phyloP scores from a whole-genome alignment of 1,139 yeast genomes.

The Diutina catenulata region DNA sequence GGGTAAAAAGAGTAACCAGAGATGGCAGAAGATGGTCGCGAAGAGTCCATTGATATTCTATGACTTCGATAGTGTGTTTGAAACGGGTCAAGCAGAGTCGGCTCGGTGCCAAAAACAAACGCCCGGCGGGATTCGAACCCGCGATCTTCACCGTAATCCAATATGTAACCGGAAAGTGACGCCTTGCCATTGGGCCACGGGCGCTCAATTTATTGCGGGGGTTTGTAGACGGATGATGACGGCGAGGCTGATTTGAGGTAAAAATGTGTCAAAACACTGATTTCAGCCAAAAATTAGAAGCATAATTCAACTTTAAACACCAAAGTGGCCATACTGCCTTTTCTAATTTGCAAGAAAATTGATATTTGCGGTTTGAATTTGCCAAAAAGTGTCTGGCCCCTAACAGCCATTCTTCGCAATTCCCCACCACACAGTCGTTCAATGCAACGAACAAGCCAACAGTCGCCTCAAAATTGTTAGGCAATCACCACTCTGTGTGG shows the following conservation, averaged over 20 bases:
- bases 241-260: neutral
- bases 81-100: no score
- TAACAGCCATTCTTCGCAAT: no score
- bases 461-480: no score
- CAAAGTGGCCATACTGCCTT: neutral
- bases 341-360: neutral
- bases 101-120: conserved; percentile 16
- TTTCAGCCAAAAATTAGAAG: neutral
- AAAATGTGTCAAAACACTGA: neutral
- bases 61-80: neutral
- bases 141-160: conserved; percentile 43
- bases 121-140: conserved; percentile 52
- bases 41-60: neutral
- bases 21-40: neutral
- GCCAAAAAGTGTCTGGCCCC: neutral
- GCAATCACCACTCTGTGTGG: no score
- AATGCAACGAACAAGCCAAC: no score
- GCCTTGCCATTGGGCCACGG: conserved; percentile 48
- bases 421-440: no score
- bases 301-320: neutral
- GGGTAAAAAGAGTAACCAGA: conserved; percentile 7
- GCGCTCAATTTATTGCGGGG: conserved; percentile 16
- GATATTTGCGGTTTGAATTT: neutral
- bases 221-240: neutral
- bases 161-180: conserved; percentile 45